These are phyloP conservation scores for Chaetomiaceae sp. DNA, from an alignment of 2,329 filamentous ascomycete genomes.

Conservation along the genomic window DNA sequence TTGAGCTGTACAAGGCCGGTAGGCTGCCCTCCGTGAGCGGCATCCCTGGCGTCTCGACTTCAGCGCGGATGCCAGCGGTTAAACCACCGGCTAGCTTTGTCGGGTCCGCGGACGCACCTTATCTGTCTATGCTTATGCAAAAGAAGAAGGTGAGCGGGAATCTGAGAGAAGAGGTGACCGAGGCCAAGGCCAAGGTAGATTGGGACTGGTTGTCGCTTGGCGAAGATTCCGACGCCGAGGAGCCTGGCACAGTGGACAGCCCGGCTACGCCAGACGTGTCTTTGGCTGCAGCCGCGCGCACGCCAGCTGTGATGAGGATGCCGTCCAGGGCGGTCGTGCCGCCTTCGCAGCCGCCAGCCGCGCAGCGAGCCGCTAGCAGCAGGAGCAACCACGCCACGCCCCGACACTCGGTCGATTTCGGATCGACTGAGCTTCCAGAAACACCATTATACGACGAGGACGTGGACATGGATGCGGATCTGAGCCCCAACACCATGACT, in stretches of 20 bases:
- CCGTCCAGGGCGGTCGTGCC: slow-evolving; percentile 53
- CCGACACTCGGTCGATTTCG: slow-evolving; percentile 35
- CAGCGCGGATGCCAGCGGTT: slow-evolving; percentile 17
- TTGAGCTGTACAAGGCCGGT: slow-evolving; percentile 47
- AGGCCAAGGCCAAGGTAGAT: slow-evolving; percentile 50
- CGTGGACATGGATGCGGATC: slow-evolving; percentile 54
- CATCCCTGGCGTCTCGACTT: slow-evolving; percentile 33
- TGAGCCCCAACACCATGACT: slow-evolving; percentile 63
- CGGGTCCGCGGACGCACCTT: slow-evolving; percentile 54
- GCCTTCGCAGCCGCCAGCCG: slow-evolving; percentile 37
- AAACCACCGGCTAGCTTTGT: slow-evolving; percentile 34
- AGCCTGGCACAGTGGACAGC: slow-evolving; percentile 23
- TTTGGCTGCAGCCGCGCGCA: slow-evolving; percentile 27
- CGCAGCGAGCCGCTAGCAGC: slow-evolving; percentile 48
- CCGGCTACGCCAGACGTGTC: slow-evolving; percentile 13
- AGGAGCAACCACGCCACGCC: slow-evolving; percentile 45
- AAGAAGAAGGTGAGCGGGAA: slow-evolving; percentile 56
- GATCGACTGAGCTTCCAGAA: slow-evolving; percentile 25
- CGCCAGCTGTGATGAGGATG: slow-evolving; percentile 48
- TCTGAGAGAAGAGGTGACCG: slow-evolving; percentile 50
- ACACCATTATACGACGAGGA: slow-evolving; percentile 43
- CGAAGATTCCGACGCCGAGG: slow-evolving; percentile 48
- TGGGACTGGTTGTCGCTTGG: slow-evolving; percentile 43
- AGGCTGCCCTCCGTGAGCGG: slow-evolving; percentile 43
- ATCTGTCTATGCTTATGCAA: slow-evolving; percentile 61